These are phyloP conservation scores for Spathaspora boniae DNA, from an alignment of 805 yeast genomes.

Conservation along the genomic window DNA sequence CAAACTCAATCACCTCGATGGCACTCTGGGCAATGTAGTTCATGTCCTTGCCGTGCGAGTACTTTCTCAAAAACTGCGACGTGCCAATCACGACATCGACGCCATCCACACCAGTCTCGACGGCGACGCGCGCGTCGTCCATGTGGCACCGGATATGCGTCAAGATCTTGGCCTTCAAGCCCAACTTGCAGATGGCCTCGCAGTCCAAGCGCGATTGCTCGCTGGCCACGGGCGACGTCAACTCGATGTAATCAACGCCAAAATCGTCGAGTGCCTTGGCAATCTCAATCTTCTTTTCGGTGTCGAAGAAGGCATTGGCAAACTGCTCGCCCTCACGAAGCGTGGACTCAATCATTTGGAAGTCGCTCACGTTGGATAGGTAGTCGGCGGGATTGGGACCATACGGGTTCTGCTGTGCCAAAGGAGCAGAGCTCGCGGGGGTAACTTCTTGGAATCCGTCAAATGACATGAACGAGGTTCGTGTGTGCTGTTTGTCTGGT, in stretches of 20 bases:
- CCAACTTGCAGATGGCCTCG: constrained; percentile 97
- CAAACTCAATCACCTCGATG: constrained; percentile 94
- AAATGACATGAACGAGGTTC: constrained; percentile 23
- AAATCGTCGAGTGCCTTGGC: constrained; percentile 97
- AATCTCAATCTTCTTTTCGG: constrained; percentile 93
- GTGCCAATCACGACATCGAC: constrained; percentile 98
- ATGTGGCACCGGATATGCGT: constrained; percentile 98
- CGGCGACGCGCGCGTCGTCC: constrained; percentile 98
- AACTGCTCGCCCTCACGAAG: constrained; percentile 98
- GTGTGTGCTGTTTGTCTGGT: constrained; percentile 1
- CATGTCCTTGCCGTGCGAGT: constrained; percentile 98
- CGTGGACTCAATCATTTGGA: constrained; percentile 92
- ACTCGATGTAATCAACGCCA: constrained; percentile 96
- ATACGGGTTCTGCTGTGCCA: constrained; percentile 62
- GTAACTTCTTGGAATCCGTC: constrained; percentile 33
- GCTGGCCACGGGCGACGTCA: constrained; percentile 96
- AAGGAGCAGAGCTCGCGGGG: constrained; percentile 28
- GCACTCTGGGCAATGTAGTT: constrained; percentile 94
- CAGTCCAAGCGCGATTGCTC: constrained; percentile 92
- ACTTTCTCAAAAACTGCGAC: constrained; percentile 89
- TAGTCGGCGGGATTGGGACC: constrained; percentile 95
- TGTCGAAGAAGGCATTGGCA: constrained; percentile 92
- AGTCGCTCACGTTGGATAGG: constrained; percentile 81
- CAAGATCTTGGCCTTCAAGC: constrained; percentile 89
- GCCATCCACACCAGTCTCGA: constrained; percentile 98